Base-by-base conservation (phyloP, 2,329 filamentous ascomycete genomes). In the Chaetomium sp. region DNA sequence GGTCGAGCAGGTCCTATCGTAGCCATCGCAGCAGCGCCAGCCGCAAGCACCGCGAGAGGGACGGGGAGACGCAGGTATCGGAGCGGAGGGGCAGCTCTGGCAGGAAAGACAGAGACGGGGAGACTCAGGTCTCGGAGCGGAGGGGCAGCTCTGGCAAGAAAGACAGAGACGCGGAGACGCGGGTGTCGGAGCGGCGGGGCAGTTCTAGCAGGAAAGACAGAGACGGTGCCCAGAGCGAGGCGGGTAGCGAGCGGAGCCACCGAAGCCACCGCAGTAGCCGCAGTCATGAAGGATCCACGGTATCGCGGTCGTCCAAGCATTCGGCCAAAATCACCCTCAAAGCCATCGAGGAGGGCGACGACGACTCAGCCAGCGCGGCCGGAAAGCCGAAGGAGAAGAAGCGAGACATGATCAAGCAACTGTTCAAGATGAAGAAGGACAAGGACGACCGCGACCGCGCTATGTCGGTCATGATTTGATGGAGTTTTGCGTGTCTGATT, bases 391-490 rank as follows among this genome's bases (percentile, higher is more conserved):
- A 78, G 67, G 78, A 82, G 69, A 77, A 78, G 66, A 81, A 79
- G 70, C 75, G 72, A 49, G 86, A 81, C 71, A 84, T 87, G 83
- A 79, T 87, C 67, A 87, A 86, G 77, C 75, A 79, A 2, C 68
- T 87, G 64, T 87, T 87, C 72, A 84, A 83, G 78, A 82, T 79
- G 75, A 85, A 83, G 75, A 83, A 83, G 74, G 78, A 81, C 25
- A 78, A 75, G 71, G 79, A 80, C 45, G 77, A 78, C 62, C 75
- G 75, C 56, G 72, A 74, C 38, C 72, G 68, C 42, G 73, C 63
- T 9, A 45, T 62, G 38, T 70, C 69, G 16, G 70, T 71, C 35
- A 25, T 69, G 65, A 63, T 66, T n/a, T 70, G 57, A 69, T 42
- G 45, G 5, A 19, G 27, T 10, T 51, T 9, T 31, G 57, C 21